Percentiles rank a stretch among this genome's conserved stretches.
Conservation (phyloP, 768 basidiomycete genomes). For the Coprinellus micaceus region DNA sequence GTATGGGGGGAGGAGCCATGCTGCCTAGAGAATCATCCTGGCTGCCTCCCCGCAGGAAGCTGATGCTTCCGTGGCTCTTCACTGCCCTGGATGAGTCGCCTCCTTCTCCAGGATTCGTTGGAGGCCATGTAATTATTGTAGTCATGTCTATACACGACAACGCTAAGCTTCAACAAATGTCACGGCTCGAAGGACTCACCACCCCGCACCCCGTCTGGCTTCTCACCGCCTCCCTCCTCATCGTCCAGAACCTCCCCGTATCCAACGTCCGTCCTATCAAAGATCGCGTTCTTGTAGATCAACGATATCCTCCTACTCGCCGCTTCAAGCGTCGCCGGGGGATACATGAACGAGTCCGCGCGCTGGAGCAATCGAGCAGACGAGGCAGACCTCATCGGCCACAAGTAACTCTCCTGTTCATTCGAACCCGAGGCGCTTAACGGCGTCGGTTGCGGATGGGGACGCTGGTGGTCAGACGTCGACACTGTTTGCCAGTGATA, state of each 20-base stretch:
- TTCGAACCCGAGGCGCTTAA: neutral
- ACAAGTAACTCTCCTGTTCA: neutral
- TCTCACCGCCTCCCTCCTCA: conserved; percentile 5
- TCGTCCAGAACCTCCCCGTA: conserved; percentile 14
- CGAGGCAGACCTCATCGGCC: conserved; percentile 8
- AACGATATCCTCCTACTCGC: conserved; percentile 67
- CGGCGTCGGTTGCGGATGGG: conserved; percentile 4
- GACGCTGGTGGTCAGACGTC: conserved; percentile 11
- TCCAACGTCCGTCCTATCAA: conserved; percentile 26
- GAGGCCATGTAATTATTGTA: conserved; percentile 57
- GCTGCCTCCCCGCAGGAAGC: neutral
- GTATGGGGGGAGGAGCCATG: neutral
- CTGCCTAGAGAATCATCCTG: neutral
- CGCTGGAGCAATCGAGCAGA: neutral
- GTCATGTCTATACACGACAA: conserved; percentile 40
- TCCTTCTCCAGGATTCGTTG: conserved; percentile 17
- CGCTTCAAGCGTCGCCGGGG: conserved; percentile 56
- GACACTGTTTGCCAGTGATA: conserved; percentile 23
- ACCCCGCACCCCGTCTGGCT: neutral
- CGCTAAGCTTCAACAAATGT: conserved; percentile 3
- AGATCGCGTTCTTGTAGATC: conserved; percentile 72
- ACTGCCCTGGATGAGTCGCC: neutral
- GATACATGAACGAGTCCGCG: conserved; percentile 31
- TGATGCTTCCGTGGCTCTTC: neutral
- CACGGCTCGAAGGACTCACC: neutral